Evolutionary conservation across 139 green algal species (phyloP).

Genomic region (Closterium sp.): DNA sequence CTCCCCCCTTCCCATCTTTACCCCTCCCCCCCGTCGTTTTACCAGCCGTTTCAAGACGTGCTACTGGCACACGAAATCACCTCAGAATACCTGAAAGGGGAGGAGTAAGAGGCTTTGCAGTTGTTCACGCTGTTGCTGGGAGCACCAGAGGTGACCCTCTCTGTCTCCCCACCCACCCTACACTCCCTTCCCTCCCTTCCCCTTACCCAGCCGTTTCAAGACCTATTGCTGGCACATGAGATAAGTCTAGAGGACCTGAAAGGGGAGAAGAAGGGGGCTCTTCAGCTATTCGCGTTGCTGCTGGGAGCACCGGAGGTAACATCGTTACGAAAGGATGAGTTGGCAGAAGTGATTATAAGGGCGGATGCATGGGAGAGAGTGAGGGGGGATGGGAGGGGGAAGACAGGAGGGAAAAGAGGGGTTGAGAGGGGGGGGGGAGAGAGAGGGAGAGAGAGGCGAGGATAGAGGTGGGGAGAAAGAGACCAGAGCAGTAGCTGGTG

Average conservation of each 20-base stretch:
- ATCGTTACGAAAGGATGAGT: neutral
- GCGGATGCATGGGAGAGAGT: neutral
- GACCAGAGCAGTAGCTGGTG: too few relatives aligned
- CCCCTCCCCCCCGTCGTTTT: neutral
- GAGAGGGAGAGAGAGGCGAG: too few relatives aligned
- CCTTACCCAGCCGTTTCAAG: too few relatives aligned
- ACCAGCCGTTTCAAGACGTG: neutral
- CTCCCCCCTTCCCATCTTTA: too few relatives aligned
- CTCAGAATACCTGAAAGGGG: neutral
- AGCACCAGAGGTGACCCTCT: too few relatives aligned
- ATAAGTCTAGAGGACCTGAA: too few relatives aligned
- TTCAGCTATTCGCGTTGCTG: neutral
- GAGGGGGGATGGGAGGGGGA: neutral
- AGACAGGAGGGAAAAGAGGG: neutral
- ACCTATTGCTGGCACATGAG: too few relatives aligned
- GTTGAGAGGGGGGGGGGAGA: neutral
- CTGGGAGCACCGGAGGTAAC: neutral
- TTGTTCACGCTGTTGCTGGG: neutral
- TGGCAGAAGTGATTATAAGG: neutral
- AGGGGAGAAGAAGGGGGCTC: too few relatives aligned
- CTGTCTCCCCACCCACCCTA: too few relatives aligned
- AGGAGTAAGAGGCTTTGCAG: neutral
- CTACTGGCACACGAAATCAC: neutral
- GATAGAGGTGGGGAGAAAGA: too few relatives aligned
- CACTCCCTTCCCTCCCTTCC: too few relatives aligned